Evolutionary conservation across 2,329 filamentous ascomycete species (phyloP), one percentile per base, ranked within the genome.

Genomic region (Penicillium digitatum): DNA sequence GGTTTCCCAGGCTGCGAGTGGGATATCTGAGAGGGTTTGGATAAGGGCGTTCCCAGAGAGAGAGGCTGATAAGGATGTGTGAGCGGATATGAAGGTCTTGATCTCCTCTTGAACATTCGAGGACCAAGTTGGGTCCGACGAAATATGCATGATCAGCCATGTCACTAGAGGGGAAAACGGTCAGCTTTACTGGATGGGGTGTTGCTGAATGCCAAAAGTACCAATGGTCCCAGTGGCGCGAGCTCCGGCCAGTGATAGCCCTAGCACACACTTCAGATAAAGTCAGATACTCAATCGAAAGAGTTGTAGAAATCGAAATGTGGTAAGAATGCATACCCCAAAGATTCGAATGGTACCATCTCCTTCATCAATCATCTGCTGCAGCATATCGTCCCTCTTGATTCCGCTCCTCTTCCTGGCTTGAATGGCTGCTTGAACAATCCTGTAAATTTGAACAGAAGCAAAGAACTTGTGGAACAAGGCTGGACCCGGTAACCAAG

Each of bases 101-200:
- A 57, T 42, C 46, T 57, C 55, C 24, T 47, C 9, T 27, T 49
- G 52, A 16, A 57, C 32, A 31, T 22, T 38, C 1, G 12, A 12
- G 18, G 31, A 34, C 55, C 55, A 57, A 5, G 27, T 12, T 16
- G 47, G 46, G 20, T 55, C n/a, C 14, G 46, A 51, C 18, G 47
- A 47, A 11, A 57, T 32, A 10, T 50, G 32, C 47, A 55, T 57
- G 26, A 55, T 57, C 12, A 57, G 20, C 55, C 55, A 57, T 26
- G 52, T 51, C 3, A 49, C 55, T 57, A 10, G 9, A 44, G 9
- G 12, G 8, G 1, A 18, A 5, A 9, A 20, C 12, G 5, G 24
- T 54, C 9, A 50, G 32, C 12, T 3, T 6, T 1, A 5, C 44
- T 18, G 1, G 7, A 18, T 8, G 6, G 10, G 7, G 3, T 24